Conservation (phyloP, 176 grass and related monocot genomes). For the Thinopyrum elongatum region DNA sequence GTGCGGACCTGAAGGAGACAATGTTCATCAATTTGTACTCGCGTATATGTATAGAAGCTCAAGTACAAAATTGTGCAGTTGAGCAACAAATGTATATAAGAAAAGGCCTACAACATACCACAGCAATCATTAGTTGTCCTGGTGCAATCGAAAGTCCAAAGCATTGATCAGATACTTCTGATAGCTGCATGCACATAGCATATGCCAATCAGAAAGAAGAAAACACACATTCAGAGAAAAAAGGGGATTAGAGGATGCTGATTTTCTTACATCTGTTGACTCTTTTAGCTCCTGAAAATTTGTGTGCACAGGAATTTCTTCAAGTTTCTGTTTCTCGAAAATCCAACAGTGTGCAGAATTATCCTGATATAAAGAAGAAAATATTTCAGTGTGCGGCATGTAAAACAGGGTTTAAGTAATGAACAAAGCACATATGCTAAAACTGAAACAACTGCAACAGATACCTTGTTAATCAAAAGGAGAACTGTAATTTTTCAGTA, state of each 20-base stretch:
- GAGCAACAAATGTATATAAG: slow-evolving; percentile 30
- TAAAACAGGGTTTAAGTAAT: neutral
- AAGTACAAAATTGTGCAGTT: slow-evolving; percentile 18
- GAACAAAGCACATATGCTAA: slow-evolving; percentile 10
- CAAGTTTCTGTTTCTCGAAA: slow-evolving; percentile 42
- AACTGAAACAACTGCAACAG: neutral
- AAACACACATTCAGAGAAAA: slow-evolving; percentile 17
- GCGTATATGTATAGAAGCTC: slow-evolving; percentile 13
- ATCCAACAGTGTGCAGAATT: slow-evolving; percentile 84
- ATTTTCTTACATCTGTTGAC: slow-evolving; percentile 51
- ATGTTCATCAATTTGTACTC: slow-evolving; percentile 17
- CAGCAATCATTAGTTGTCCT: slow-evolving; percentile 78
- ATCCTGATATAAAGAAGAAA: slow-evolving; percentile 52
- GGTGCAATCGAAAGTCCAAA: slow-evolving; percentile 82
- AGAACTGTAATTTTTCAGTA: slow-evolving; percentile 5
- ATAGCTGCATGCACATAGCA: slow-evolving; percentile 59
- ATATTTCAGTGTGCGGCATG: slow-evolving; percentile 9
- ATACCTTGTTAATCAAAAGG: neutral
- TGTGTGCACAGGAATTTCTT: slow-evolving; percentile 58
- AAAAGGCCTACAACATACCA: slow-evolving; percentile 51
- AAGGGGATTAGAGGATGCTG: neutral
- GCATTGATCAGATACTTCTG: slow-evolving; percentile 70
- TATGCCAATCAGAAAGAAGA: slow-evolving; percentile 32
- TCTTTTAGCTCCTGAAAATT: slow-evolving; percentile 47
- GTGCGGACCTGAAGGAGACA: slow-evolving; percentile 57